A percentile compares a stretch with the other conserved stretches of the same genome.
These are phyloP conservation scores for Moniliella sp. DNA, from an alignment of 1,284 basidiomycete species.

Conservation along the genomic window DNA sequence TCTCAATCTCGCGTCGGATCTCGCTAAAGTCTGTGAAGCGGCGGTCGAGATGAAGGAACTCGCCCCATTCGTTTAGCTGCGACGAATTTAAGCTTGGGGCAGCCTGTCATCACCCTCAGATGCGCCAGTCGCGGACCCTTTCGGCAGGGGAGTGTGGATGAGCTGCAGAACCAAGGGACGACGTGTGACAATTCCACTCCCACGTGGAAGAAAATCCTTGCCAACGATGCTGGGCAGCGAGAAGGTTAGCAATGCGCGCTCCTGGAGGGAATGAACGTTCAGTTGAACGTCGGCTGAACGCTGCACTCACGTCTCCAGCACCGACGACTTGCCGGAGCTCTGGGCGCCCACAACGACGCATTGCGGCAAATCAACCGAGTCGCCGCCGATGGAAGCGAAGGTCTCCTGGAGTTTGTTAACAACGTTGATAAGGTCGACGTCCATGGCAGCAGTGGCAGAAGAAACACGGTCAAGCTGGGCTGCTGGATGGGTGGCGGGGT, in stretches of 20 bases:
- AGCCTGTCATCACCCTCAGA: neutral
- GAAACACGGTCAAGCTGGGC: too few relatives aligned
- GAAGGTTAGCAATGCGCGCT: neutral
- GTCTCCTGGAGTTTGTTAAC: conserved; percentile 73
- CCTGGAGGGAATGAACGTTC: neutral
- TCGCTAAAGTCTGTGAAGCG: conserved; percentile 84
- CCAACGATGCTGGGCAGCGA: conserved; percentile 48
- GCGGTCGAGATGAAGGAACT: conserved; percentile 88
- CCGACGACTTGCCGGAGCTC: conserved; percentile 41
- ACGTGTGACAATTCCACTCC: conserved; percentile 79
- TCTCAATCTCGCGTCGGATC: conserved; percentile 85
- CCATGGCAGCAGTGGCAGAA: too few relatives aligned
- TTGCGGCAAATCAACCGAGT: conserved; percentile 40
- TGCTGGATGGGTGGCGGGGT: too few relatives aligned
- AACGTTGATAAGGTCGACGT: conserved; percentile 62
- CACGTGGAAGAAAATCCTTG: conserved; percentile 73
- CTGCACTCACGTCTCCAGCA: conserved; percentile 38
- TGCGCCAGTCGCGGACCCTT: neutral
- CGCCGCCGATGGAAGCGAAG: conserved; percentile 35
- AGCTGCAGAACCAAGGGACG: conserved; percentile 83
- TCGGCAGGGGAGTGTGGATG: conserved; percentile 46
- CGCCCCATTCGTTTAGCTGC: conserved; percentile 52
- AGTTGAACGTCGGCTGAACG: neutral
- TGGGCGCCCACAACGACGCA: conserved; percentile 38
- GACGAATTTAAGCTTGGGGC: conserved; percentile 1